Conservation (phyloP, 352 stramenopile genomes). For the Albugo laibachii region DNA sequence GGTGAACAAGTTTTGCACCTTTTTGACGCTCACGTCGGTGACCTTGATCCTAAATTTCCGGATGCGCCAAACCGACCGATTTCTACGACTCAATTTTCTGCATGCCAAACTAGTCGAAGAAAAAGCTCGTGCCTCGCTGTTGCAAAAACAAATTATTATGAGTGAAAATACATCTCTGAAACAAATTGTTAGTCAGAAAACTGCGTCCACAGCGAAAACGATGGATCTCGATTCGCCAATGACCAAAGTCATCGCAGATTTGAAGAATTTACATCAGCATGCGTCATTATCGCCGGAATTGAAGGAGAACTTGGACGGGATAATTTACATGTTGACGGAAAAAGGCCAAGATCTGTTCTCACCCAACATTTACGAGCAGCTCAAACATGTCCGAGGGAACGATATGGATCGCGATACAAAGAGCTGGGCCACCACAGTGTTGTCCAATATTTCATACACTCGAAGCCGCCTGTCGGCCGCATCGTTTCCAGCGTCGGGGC, state of each 20-base stretch:
- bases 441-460: conserved; percentile 63
- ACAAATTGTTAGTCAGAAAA: conserved; percentile 53
- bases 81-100: conserved; percentile 54
- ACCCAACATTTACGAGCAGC: conserved; percentile 59
- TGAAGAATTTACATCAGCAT: conserved; percentile 47
- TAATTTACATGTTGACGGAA: conserved; percentile 51
- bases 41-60: conserved; percentile 36
- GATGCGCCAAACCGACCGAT: conserved; percentile 50
- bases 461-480: conserved; percentile 17
- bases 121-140: conserved; percentile 29
- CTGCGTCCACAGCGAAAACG: conserved; percentile 16
- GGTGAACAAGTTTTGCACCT: conserved; percentile 47
- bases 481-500: conserved; percentile 5
- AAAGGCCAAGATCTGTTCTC: conserved; percentile 67
- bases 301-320: conserved; percentile 49
- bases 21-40: conserved; percentile 34
- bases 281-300: conserved; percentile 37
- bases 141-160: conserved; percentile 65
- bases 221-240: conserved; percentile 68
- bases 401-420: conserved; percentile 62
- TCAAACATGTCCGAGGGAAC: conserved; percentile 45
- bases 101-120: conserved; percentile 55
- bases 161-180: conserved; percentile 74
- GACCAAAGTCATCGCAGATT: conserved; percentile 51
- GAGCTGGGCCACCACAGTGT: conserved; percentile 50